A percentile compares a stretch with the other conserved stretches of the same genome.
These are phyloP conservation scores for Claviceps monticola DNA, from an alignment of 2,329 filamentous ascomycete species.

Conservation along the genomic window DNA sequence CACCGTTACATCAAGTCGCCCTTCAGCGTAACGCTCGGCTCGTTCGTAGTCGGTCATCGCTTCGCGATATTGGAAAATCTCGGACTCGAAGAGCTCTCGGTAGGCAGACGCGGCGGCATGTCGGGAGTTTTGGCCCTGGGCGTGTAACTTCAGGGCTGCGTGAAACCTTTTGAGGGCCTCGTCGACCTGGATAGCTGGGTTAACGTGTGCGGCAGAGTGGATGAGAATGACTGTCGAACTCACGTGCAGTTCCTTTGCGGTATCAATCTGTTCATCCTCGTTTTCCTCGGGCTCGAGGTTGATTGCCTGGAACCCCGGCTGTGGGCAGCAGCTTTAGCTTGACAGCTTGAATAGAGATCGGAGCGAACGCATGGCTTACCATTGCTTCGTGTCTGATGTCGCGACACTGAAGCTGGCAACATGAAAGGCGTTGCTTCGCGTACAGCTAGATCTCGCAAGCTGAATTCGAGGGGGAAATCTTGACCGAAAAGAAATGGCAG, in stretches of 20 bases:
- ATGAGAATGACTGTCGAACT: conserved; percentile 4
- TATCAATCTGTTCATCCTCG: conserved; percentile 80
- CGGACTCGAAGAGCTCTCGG: conserved; percentile 70
- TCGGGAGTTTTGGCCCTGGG: conserved; percentile 67
- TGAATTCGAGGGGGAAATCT: background rate
- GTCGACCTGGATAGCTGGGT: conserved; percentile 49
- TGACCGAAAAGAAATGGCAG: background rate
- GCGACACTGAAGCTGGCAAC: background rate
- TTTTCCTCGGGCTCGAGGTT: conserved; percentile 92
- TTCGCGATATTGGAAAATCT: conserved; percentile 88
- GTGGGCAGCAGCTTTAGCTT: conserved; percentile 1
- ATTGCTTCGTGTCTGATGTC: background rate
- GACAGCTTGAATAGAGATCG: background rate
- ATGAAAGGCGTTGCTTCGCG: background rate
- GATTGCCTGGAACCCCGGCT: conserved; percentile 68
- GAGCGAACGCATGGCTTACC: background rate
- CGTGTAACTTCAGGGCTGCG: conserved; percentile 76
- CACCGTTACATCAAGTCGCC: conserved; percentile 24
- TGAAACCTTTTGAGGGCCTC: conserved; percentile 94
- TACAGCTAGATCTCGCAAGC: background rate
- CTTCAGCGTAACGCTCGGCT: conserved; percentile 42
- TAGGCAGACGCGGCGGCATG: conserved; percentile 70
- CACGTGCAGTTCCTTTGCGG: conserved; percentile 82
- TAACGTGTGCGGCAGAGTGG: background rate
- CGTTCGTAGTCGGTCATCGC: conserved; percentile 73